Evolutionary conservation across 2,329 filamentous ascomycete species (phyloP), one percentile per base, ranked within the genome.

Genomic region (Colletotrichum somersetense): DNA sequence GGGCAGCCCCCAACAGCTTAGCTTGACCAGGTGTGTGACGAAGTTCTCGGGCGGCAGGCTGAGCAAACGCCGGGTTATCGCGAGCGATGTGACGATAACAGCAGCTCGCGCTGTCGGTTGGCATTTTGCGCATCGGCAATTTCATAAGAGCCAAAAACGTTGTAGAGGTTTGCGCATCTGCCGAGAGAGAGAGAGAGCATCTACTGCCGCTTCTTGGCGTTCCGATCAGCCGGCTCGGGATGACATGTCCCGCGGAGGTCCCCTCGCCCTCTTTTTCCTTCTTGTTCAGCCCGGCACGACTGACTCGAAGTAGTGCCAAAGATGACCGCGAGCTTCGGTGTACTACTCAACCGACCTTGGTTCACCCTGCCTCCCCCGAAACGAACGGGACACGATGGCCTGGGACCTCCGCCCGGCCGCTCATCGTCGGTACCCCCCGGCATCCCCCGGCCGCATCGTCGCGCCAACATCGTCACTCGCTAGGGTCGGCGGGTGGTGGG

Each of bases 21-120:
- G 62, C 67, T 66, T 70, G 46, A 58, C 66, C 55, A 70, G 67
- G 55, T 7, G 59, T n/a, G 44, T 5, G 3, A 59, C 62, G 62
- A 58, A 35, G 18, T 52, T 52, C 11, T 18, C 18, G 62, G 30
- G 30, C 30, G 30, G 42, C 12, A 14, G 33, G 56, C 18, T 42
- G 58, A 67, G 64, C 57, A 67, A 50, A 50, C 52, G 57, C 40
- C 63, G 53, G 33, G 57, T 4, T 63, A 57, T 44, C 48, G 10
- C 48, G 8, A 35, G 35, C 50, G 67, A 62, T 67, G 64, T 64
- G 40, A 57, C 65, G 18, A 59, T 20, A 23, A 23, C 56, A 16
- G 44, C 46, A 59, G 46, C 67, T 53, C 33, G 2, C 38, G 5
- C 12, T 30, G 30, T 30, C 30, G 38, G 38, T 40, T 40, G 10